These are phyloP conservation scores for Cyberlindnera saturnus DNA, from an alignment of 805 yeast species.

Conservation along the genomic window DNA sequence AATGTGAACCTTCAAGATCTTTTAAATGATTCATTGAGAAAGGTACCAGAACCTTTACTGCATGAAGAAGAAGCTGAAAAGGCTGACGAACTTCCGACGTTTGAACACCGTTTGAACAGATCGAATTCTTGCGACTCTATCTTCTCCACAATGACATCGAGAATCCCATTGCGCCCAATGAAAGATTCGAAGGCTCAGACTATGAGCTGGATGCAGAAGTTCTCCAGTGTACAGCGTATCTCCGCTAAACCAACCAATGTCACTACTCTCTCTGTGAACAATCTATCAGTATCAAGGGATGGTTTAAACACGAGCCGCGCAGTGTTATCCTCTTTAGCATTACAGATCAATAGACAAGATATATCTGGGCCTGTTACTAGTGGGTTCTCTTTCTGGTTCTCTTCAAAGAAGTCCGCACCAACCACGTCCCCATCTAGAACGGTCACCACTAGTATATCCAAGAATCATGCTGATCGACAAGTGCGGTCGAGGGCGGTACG, in stretches of 20 bases:
- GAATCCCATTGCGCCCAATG: slow-evolving; percentile 16
- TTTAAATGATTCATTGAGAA: not conserved
- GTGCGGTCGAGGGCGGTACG: too few species aligned
- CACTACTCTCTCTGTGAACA: slow-evolving; percentile 6
- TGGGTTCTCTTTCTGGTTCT: slow-evolving; percentile 10
- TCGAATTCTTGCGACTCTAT: slow-evolving; percentile 26
- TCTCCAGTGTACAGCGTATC: slow-evolving; percentile 3
- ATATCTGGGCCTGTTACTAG: slow-evolving; percentile 1
- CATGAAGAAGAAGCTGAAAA: not conserved
- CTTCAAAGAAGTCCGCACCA: slow-evolving; percentile 2
- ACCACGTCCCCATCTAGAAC: not conserved
- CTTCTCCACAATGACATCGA: slow-evolving; percentile 19
- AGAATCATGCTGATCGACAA: too few species aligned
- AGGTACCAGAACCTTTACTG: not conserved
- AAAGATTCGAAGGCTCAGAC: slow-evolving; percentile 20
- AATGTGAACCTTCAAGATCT: not conserved
- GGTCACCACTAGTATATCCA: too few species aligned
- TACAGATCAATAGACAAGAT: slow-evolving; percentile 5
- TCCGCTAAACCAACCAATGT: slow-evolving; percentile 4
- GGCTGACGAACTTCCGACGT: slow-evolving; percentile 10
- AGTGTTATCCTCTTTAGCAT: slow-evolving; percentile 12
- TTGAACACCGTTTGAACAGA: slow-evolving; percentile 22
- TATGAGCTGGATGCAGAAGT: slow-evolving; percentile 22
- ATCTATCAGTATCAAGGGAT: slow-evolving; percentile 1
- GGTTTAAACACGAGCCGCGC: slow-evolving; percentile 2